A percentile compares a stretch with the other conserved stretches of the same genome.
Conservation (phyloP, 192 early-diverging fungal species). For the Backusella luteola region DNA sequence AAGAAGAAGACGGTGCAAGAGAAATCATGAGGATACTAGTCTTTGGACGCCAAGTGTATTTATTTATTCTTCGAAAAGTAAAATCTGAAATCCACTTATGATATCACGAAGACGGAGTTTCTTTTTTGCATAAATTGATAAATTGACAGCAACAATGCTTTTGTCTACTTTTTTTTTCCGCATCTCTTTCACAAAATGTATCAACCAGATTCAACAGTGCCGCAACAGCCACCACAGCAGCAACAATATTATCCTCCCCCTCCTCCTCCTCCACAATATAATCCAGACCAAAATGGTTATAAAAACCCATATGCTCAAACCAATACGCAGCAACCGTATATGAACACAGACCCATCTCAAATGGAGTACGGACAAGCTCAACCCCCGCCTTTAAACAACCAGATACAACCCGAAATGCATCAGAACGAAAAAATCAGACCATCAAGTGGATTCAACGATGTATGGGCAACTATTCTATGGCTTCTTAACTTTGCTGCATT, state of each 20-base stretch:
- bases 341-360: background rate
- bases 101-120: background rate
- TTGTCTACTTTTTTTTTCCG: background rate
- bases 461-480: conserved; percentile 73
- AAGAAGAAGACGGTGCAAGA: background rate
- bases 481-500: conserved; percentile 54
- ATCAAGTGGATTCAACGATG: conserved; percentile 45
- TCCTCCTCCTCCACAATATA: background rate
- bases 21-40: background rate
- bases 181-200: background rate
- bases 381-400: background rate
- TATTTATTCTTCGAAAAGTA: too few species aligned
- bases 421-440: conserved; percentile 12
- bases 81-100: background rate
- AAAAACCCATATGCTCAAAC: background rate
- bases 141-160: background rate
- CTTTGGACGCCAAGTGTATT: background rate
- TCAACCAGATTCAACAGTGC: background rate
- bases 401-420: background rate
- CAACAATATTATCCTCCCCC: conserved; percentile 1
- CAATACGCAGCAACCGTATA: background rate
- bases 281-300: background rate
- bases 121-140: background rate
- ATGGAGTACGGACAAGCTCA: background rate
- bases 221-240: background rate